A percentile compares a stretch with the other conserved stretches of the same genome.
phyloP scores from a whole-genome alignment of 2,329 filamentous ascomycete species.

The Thielaviopsis punctulata region DNA sequence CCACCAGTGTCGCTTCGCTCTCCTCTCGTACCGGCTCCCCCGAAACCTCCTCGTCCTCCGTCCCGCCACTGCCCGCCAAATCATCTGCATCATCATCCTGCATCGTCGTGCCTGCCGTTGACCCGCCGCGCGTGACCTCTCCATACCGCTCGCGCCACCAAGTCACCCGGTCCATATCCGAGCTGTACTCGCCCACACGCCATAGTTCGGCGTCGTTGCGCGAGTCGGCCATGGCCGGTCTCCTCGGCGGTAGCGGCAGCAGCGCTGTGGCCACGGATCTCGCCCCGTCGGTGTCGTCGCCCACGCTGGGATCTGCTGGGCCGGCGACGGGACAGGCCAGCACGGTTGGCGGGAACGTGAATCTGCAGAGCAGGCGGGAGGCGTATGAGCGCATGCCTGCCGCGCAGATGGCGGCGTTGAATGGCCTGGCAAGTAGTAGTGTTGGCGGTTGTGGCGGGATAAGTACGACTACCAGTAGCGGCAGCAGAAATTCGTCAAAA shows the following conservation, averaged over 20 bases:
- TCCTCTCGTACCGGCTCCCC: background rate
- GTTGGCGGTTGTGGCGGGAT: background rate
- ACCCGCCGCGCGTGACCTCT: conserved; percentile 7
- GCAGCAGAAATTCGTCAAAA: background rate
- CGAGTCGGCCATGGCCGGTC: conserved; percentile 19
- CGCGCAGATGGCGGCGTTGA: conserved; percentile 5
- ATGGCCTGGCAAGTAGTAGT: background rate
- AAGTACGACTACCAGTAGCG: too few relatives aligned
- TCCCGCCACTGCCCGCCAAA: background rate
- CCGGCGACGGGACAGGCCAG: conserved; percentile 13
- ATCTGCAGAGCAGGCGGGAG: conserved; percentile 13
- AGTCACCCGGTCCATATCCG: conserved; percentile 37
- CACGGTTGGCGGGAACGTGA: conserved; percentile 20
- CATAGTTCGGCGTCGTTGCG: conserved; percentile 4
- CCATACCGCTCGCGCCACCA: conserved; percentile 27
- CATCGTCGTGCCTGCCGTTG: background rate
- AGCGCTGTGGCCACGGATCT: background rate
- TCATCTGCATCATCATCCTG: background rate
- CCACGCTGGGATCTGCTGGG: conserved; percentile 10
- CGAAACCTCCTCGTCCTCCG: background rate
- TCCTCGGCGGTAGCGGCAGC: conserved; percentile 13
- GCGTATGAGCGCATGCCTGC: conserved; percentile 6
- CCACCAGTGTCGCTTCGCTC: background rate
- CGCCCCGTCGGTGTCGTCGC: background rate
- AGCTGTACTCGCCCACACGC: conserved; percentile 28